These are phyloP conservation scores for Trichoderma asperelloides DNA, from an alignment of 495 filamentous ascomycete species.

Conservation along the genomic window DNA sequence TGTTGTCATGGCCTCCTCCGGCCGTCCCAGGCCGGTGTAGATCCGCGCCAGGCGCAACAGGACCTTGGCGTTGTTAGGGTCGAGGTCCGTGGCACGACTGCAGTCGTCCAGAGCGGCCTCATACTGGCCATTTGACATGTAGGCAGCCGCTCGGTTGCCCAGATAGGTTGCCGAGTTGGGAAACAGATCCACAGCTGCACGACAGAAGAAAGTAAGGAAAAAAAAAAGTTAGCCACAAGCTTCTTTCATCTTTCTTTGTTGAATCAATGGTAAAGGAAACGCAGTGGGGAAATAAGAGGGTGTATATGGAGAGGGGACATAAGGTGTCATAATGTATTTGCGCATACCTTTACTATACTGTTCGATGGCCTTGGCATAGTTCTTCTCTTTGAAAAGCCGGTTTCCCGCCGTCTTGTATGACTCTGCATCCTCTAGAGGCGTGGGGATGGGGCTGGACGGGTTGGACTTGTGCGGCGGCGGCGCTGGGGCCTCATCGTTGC, in stretches of 20 bases:
- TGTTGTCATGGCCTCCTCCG: conserved; percentile 77
- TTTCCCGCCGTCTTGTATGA: conserved; percentile 87
- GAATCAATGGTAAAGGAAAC: not conserved
- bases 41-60: conserved; percentile 81
- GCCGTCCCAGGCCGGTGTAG: conserved; percentile 74
- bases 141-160: conserved; percentile 89
- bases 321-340: not conserved
- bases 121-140: conserved; percentile 74
- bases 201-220: conserved; percentile 14
- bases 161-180: conserved; percentile 79
- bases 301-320: not conserved
- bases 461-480: conserved; percentile 71
- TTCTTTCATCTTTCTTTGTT: not conserved
- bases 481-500: conserved; percentile 47
- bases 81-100: conserved; percentile 66
- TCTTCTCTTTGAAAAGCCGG: conserved; percentile 87
- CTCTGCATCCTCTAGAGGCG: conserved; percentile 65
- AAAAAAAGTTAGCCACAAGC: conserved; percentile 1
- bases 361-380: conserved; percentile 76
- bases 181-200: conserved; percentile 69
- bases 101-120: conserved; percentile 77
- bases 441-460: conserved; percentile 48
- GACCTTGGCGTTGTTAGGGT: conserved; percentile 76
- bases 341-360: conserved; percentile 85
- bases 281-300: conserved; percentile 8